phyloP scores from a whole-genome alignment of 2,329 filamentous ascomycete species.

The Dactylellina leptospora region DNA sequence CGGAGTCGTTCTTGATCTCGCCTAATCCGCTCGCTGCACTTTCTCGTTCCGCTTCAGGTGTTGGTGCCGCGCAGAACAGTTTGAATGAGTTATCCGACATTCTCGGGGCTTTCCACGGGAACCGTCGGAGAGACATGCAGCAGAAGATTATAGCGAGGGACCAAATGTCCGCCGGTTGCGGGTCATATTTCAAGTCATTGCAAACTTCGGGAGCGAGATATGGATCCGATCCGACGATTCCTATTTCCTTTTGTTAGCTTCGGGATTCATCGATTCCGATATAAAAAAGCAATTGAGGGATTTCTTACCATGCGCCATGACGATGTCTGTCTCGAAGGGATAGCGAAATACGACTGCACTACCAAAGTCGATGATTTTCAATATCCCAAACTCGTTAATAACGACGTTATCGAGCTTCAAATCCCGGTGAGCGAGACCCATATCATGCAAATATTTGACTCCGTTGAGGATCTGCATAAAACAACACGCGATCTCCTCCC shows the following conservation, averaged over 20 bases:
- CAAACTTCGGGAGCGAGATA: conserved; percentile 98
- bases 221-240: conserved; percentile 86
- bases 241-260: conserved; percentile 60
- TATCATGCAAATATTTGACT: conserved; percentile 91
- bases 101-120: conserved; percentile 96
- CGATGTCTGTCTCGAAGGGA: conserved; percentile 90
- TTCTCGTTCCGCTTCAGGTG: conserved; percentile 53
- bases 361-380: conserved; percentile 99
- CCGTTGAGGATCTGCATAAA: conserved; percentile 95
- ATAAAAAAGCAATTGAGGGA: background rate
- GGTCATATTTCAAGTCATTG: conserved; percentile 90
- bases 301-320: conserved; percentile 75
- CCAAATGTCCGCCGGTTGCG: conserved; percentile 94
- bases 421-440: conserved; percentile 93
- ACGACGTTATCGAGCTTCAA: conserved; percentile 98
- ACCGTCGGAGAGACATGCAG: conserved; percentile 94
- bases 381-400: conserved; percentile 92
- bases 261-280: background rate
- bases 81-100: conserved; percentile 94
- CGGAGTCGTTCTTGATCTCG: conserved; percentile 26
- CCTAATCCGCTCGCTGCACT: conserved; percentile 41
- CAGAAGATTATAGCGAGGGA: conserved; percentile 98
- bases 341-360: conserved; percentile 97
- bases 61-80: conserved; percentile 71
- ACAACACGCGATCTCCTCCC: conserved; percentile 87